Base-by-base conservation (phyloP, 2,329 filamentous ascomycete genomes). In the Sporothrix schenckii region DNA sequence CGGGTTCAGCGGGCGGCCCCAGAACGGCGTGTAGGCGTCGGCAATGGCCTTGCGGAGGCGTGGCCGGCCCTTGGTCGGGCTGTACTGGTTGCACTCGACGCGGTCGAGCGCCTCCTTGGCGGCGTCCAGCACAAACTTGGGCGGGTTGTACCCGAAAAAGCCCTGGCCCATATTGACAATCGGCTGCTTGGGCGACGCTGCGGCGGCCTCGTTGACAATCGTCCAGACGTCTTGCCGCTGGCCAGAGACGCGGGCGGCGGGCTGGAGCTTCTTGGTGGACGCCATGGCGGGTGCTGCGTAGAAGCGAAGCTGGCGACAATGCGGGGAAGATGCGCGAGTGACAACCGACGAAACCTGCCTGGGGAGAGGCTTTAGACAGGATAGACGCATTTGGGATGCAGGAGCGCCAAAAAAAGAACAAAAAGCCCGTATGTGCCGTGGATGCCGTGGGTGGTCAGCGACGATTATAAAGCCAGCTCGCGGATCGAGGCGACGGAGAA, bases 41-140 rank as follows among this genome's bases (percentile, higher is more conserved):
- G 95, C 92, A 76, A 99, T 90, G 67, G 95, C 95, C 83, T 98
- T 92, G 85, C 91, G 94, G 77, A 99, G 85, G 69, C 94, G 88
- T 54, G 95, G 94, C 7, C 94, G 89, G 72, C 95, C 95, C 85
- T 93, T 95, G 24, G 95, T 97, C 2, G 94, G 95, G 27, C 93
- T 94, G 85, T 99, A 99, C 84, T 99, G 95, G 80, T 99, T 99
- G 86, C 94, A 97, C 75, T 98, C 95, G 27, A 99, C 94, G 67
- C 89, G 87, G 77, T 97, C 91, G 67, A 99, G 86, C 52, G 94
- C 94, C 52, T 90, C 84, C 81, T 97, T 98, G 67, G 95, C 95
- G 54, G 95, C 95, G 76, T 97, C 87, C 74, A 97, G 84, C 74
- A 97, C 93, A 80, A 97, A 98, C 49, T 90, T 81, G 9, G 94